Base-by-base conservation (phyloP, 768 basidiomycete species). In the Botryobasidium botryosum region DNA sequence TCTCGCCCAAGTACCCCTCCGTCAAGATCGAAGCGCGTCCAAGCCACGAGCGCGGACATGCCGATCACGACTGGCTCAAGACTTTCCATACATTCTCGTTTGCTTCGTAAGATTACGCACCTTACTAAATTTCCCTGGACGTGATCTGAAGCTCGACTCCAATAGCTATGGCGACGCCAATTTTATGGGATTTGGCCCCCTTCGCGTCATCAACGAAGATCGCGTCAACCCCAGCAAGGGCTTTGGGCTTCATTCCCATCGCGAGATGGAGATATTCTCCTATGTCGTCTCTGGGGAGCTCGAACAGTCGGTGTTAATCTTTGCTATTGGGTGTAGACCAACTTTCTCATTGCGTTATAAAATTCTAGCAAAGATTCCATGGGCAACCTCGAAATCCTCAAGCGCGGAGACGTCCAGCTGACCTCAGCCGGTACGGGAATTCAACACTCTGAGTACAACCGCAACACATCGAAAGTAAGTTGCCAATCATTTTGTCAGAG, bases 361-460 rank as follows among this genome's bases (percentile, higher is more conserved):
- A 45, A 39, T 4, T 49, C 24, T 47, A 86, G 88, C 64, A 72
- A 79, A 61, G 92, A 96, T 62, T 84, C 79, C 4, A 84, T 94
- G 80, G 79, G 79, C 31, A 92, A 92, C 63, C 70, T 71, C 44
- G 92, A 97, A 59, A 68, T 90, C 47, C 72, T 96, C 57, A 77
- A 77, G 57, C 75, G 87, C 13, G 92, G 92, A 1, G 81, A 87
- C 53, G 53, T 96, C 26, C 91, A 96, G 59, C 74, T 94, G 64
- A 90, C 90, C 2, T 86, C 81, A 1, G 77, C 91, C 0, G 91
- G 91, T 7, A 90, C 80, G 0, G 92, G 92, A 3, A 92, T 96
- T 54, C 68, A 75, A 0, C 91, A 96, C 60, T 79, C 77, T 25
- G 78, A 80, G 52, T 71, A 70, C 55, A 68, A 79, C 54, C 71